Base-by-base conservation (phyloP, 208 protist species). In the Endotrypanum monterogeii region DNA sequence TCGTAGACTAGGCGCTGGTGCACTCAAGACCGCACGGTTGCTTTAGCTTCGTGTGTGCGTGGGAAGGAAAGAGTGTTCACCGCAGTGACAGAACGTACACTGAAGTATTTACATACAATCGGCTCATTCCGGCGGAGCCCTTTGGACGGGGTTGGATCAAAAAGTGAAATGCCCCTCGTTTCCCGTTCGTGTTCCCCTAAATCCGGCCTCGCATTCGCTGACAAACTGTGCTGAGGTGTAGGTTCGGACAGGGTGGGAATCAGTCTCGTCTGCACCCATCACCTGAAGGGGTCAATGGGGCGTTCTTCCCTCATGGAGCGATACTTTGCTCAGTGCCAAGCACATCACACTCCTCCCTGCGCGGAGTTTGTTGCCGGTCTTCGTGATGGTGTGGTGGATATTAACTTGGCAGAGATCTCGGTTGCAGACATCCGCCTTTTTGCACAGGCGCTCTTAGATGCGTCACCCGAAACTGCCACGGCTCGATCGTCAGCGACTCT, bases 271-370 rank as follows among this genome's bases (percentile, higher is more conserved):
- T 58, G 11, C 23, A 23, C 28, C 39, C 23, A 20, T 14, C 41
- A 44, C 30, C 32, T n/a, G n/a, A n/a, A n/a, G 16, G 50, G 30
- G 48, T 16, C 63, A 16, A 91, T 94, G 89, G 71, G 73, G 1
- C 68, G 69, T 0, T 60, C 52, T 46, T 62, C 67, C 20, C 56
- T 91, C 7, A 61, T 88, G 54, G 70, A 80, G 30, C 84, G 83
- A 37, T 94, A 94, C 72, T 78, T 91, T 46, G 63, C 73, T 37
- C 81, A 89, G 68, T 94, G 87, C 74, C 65, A 82, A 57, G 72
- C 76, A 44, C 85, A 83, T 41, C 81, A 67, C 48, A 74, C 76
- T 0, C 71, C 81, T n/a, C 85, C 87, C 7, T 86, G 81, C 54
- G 63, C 80, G 0, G 79, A 63, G 28, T 88, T 94, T 67, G 71